phyloP scores from a whole-genome alignment of 306 rosid genomes.

The Hippophae rhamnoides region DNA sequence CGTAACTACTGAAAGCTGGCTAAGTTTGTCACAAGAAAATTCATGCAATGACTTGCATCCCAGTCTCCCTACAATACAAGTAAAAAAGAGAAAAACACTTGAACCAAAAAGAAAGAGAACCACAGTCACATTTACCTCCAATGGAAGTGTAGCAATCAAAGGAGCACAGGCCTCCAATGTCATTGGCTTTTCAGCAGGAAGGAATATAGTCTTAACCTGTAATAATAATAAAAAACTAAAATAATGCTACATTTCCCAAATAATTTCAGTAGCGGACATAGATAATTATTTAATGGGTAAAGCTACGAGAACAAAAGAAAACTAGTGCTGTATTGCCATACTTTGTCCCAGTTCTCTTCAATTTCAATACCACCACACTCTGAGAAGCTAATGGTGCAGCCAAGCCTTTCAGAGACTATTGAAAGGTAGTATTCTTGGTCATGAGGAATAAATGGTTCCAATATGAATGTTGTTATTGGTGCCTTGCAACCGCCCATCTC shows the following conservation, averaged over 20 bases:
- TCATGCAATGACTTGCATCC: neutral
- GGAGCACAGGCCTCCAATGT: constrained; percentile 68
- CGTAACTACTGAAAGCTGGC: neutral
- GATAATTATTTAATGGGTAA: neutral
- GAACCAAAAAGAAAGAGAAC: neutral
- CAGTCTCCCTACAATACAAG: neutral
- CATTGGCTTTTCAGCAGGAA: constrained; percentile 58
- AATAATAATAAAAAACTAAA: neutral
- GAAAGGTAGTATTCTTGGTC: constrained; percentile 75
- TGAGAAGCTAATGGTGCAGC: constrained; percentile 63
- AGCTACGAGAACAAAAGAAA: neutral
- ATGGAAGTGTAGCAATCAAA: constrained; percentile 72
- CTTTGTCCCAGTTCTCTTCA: constrained; percentile 90
- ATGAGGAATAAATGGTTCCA: constrained; percentile 85
- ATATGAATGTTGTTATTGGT: constrained; percentile 70
- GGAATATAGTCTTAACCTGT: constrained; percentile 66
- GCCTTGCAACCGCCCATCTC: constrained; percentile 94
- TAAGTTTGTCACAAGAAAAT: neutral
- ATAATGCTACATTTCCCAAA: neutral
- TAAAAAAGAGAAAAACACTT: neutral
- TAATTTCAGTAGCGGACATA: neutral
- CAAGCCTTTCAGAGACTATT: constrained; percentile 72
- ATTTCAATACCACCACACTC: constrained; percentile 80
- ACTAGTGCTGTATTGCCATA: constrained; percentile 6
- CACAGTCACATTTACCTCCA: constrained; percentile 50